Evolutionary conservation across 2,329 filamentous ascomycete species (phyloP), one percentile per base, ranked within the genome.

Genomic region (Aspergillus arachidicola): DNA sequence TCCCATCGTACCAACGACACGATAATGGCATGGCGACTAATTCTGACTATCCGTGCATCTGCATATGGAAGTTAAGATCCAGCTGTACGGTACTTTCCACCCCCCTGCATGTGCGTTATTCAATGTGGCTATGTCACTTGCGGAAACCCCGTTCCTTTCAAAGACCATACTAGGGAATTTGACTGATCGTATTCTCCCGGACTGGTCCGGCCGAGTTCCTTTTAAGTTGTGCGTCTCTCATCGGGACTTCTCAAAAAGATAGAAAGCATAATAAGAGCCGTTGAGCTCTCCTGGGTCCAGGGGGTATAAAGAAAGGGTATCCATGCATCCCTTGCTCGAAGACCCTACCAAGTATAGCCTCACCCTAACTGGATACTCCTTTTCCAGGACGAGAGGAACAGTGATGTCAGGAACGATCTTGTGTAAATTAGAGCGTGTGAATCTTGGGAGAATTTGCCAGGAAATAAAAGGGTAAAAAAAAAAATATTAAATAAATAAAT

Each of bases 51-150:
- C n/a, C n/a, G 51, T 55, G 56, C 26, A 58, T 36, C 23, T 58
- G 57, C 55, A 58, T 57, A 48, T 55, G 60, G 41, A 58, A 62
- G 26, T 43, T 51, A 45, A 36, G 43, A 45, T 56, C 58, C 60
- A 54, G 30, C 53, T 65, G 61, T 58, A 63, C 14, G 57, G 67
- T 60, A 64, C 58, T 65, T 66, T 61, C 41, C 21, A 23, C 23
- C 56, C 60, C 63, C 64, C 67, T 66, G 64, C 67, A 65, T 66
- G 62, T 64, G 62, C 65, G 67, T 68, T 68, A 65, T 62, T 60
- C 38, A 61, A 65, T 68, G 64, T 66, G 62, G 62, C 66, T 58
- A 61, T 48, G 51, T 55, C 32, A 55, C 32, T 55, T n/a, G 9
- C 34, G 21, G 51, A 55, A 54, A 38, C 21, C 21, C 32, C 30